phyloP scores from a whole-genome alignment of 257 asterid species.

The Primulina huaijiensis region DNA sequence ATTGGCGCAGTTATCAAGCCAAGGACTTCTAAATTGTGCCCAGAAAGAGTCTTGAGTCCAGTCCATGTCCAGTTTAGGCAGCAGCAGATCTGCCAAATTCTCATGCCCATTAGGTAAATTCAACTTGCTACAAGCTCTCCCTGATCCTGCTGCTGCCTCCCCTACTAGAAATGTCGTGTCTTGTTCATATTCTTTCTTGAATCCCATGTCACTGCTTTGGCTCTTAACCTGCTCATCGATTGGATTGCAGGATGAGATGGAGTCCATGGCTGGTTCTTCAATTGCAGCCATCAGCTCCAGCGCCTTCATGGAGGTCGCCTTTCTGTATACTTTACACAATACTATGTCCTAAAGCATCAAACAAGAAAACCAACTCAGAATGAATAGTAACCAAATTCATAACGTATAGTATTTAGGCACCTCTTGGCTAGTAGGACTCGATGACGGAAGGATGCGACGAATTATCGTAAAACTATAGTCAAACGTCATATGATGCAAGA shows the following conservation, averaged over 20 bases:
- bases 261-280: slow-evolving; percentile 41
- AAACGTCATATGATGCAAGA: too few relatives aligned
- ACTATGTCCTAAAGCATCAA: slow-evolving; percentile 50
- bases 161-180: slow-evolving; percentile 10
- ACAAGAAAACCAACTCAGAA: neutral
- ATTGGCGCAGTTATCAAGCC: slow-evolving; percentile 46
- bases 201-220: neutral
- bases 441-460: too few relatives aligned
- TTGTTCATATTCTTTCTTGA: slow-evolving; percentile 28
- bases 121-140: slow-evolving; percentile 20
- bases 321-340: slow-evolving; percentile 61
- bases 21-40: slow-evolving; percentile 58
- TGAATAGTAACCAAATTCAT: too few relatives aligned
- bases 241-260: slow-evolving; percentile 24
- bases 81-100: slow-evolving; percentile 41
- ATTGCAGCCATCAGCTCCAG: slow-evolving; percentile 67
- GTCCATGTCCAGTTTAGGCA: slow-evolving; percentile 46
- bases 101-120: slow-evolving; percentile 29
- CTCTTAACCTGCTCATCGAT: slow-evolving; percentile 17
- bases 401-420: too few relatives aligned
- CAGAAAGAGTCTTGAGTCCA: slow-evolving; percentile 63
- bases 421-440: too few relatives aligned
- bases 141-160: slow-evolving; percentile 1
- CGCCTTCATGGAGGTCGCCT: slow-evolving; percentile 61
- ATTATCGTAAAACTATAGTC: too few relatives aligned